Base-by-base conservation (phyloP, 495 filamentous ascomycete genomes). In the Hyaloscypha finlandica region DNA sequence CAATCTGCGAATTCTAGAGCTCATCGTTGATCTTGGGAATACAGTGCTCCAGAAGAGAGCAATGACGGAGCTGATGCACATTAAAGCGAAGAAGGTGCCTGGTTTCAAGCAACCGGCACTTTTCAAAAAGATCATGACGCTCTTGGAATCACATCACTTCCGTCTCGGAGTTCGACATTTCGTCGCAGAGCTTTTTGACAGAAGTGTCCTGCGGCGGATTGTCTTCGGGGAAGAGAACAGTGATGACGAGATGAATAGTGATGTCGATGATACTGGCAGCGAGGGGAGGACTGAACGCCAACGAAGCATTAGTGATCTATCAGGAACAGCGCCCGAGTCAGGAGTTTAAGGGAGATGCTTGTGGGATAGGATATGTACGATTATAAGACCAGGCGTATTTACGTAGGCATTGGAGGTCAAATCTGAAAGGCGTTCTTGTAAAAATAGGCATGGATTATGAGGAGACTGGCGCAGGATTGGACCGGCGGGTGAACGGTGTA, bases 171-270 rank as follows among this genome's bases (percentile, higher is more conserved):
- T 92, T 58, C 89, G 94, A 52, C 89, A 92, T 52, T 93, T 96
- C 76, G 88, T 97, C 39, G 87, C 97, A 59, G 93, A 97, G 74
- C 79, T 98, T 30, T 99, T 98, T 76, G 94, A 98, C 70, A 94
- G 92, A 77, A 87, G 83, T 42, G 92, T 98, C 32, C 80, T 98
- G 76, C 81, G 92, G 70, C 85, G 87, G 52, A 91, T 97, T 62
- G 89, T 98, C 11, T 82, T 83, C 66, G 84, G 80, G 20, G 83
- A 86, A 67, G 83, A 83, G 22, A 76, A 75, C 31, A 72, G 73
- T 30, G 68, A 70, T 5, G 71, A 66, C 48, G 72, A 73, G 12
- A 60, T 67, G 48, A 70, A 70, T 2, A 73, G 65, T 35, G 62
- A 65, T 31, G 70, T 69, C 4, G 69, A 73, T 30, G 64, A 67